These are phyloP conservation scores for Trichoderma polysporum DNA, from an alignment of 2,329 filamentous ascomycete species.

Conservation along the genomic window DNA sequence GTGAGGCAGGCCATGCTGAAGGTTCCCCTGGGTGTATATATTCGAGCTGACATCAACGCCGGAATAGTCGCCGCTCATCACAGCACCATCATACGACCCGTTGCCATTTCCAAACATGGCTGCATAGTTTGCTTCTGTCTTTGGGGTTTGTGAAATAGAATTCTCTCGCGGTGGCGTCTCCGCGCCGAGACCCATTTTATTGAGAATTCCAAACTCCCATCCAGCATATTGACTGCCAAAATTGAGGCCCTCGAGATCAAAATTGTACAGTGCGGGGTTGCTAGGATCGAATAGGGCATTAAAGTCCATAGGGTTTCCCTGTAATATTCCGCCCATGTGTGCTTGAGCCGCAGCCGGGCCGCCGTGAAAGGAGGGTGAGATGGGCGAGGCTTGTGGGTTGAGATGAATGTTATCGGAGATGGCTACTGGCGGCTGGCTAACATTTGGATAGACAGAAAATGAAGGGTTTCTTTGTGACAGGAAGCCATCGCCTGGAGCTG, in stretches of 20 bases:
- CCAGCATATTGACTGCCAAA: conserved; percentile 97
- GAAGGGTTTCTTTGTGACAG: conserved; percentile 49
- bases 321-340: conserved; percentile 50
- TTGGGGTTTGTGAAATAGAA: conserved; percentile 44
- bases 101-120: conserved; percentile 53
- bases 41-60: conserved; percentile 51
- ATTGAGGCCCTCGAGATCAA: conserved; percentile 82
- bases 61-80: conserved; percentile 53
- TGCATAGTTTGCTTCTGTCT: conserved; percentile 40
- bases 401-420: conserved; percentile 56
- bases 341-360: conserved; percentile 49
- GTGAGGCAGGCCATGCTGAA: conserved; percentile 63
- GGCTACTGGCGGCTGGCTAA: conserved; percentile 45
- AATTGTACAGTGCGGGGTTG: conserved; percentile 91
- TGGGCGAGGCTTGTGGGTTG: conserved; percentile 67
- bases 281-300: conserved; percentile 79
- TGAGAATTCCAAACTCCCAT: conserved; percentile 92
- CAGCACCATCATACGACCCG: conserved; percentile 47
- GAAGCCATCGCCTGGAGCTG: conserved; percentile 44
- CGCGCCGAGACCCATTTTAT: conserved; percentile 80
- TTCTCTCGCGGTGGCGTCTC: conserved; percentile 72
- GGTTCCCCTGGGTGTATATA: conserved; percentile 56
- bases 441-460: conserved; percentile 52
- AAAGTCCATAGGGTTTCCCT: conserved; percentile 52
- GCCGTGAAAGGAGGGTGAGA: conserved; percentile 69